Evolutionary conservation across 169 alveolate genomes (phyloP), one percentile per base, ranked within the genome.

Genomic region (Pseudocohnilembus persalinus): DNA sequence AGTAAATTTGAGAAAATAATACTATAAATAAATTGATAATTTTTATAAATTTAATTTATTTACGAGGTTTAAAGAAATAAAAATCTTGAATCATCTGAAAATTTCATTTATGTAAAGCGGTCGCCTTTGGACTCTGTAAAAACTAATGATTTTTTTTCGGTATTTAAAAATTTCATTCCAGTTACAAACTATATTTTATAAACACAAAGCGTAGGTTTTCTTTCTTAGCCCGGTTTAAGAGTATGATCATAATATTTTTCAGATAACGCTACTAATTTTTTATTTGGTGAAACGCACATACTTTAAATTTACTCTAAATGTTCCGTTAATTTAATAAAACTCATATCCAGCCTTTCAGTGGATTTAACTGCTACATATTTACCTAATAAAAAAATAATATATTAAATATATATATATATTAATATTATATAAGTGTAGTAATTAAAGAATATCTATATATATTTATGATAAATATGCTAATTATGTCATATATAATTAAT

Each of bases 291-390:
- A 49, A 49, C 20, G 26, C 26, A 4, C 68, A 49, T 11, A 49
- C 68, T 11, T 20, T 49, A 49, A 49, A 49, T 49, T 49, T 49
- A 11, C 68, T 49, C 68, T 33, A 68, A 35, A 29, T 76, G 31
- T 73, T 35, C 72, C 26, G 26, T 82, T 80, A 87, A 76, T 31
- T 81, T 68, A 28, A 89, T 84, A 73, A 84, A 89, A 79, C 73
- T 68, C 87, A 89, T 84, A 29, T 89, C 90, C 31, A 76, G 28
- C 31, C 28, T 82, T 34, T 73, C 81, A 25, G 74, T 24, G 34
- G 63, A 30, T 29, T 80, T 79, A 26, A 89, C 81, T 31, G 83
- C 93, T 15, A 84, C 49, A 63, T 89, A 87, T 32, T 90, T 31
- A 15, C 76, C 76, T 73, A 73, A 15, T 73, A 49, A 4, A 49